Percentiles rank a stretch among this genome's conserved stretches.
These are phyloP conservation scores for Suhomyces taliae DNA, from an alignment of 1,139 yeast genomes.

Conservation along the genomic window DNA sequence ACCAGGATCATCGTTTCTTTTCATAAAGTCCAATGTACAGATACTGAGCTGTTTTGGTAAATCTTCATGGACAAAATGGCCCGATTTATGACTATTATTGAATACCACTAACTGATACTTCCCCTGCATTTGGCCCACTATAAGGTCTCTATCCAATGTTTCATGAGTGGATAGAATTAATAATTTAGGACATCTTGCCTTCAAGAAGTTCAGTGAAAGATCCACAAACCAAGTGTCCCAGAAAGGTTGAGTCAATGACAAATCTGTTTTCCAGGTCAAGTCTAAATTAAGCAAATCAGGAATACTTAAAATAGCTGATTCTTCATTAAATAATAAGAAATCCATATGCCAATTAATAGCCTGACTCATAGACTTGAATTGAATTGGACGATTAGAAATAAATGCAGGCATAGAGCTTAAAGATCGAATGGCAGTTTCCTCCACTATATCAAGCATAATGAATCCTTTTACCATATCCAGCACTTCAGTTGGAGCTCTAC, in stretches of 20 bases:
- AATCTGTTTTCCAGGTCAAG: conserved; percentile 62
- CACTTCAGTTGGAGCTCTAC: neutral
- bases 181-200: conserved; percentile 58
- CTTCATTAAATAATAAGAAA: conserved; percentile 52
- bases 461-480: conserved; percentile 53
- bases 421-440: conserved; percentile 81
- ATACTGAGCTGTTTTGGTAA: conserved; percentile 66
- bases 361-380: conserved; percentile 49
- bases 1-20: conserved; percentile 42
- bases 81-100: conserved; percentile 57
- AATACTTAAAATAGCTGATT: conserved; percentile 73
- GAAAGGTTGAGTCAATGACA: conserved; percentile 56
- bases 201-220: conserved; percentile 63
- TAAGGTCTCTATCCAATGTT: conserved; percentile 75
- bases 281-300: conserved; percentile 54
- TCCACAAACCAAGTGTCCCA: conserved; percentile 85
- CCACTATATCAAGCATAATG: conserved; percentile 85
- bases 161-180: conserved; percentile 89
- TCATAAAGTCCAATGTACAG: conserved; percentile 50
- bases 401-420: conserved; percentile 65
- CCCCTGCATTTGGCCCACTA: conserved; percentile 97
- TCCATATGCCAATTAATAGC: conserved; percentile 86
- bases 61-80: conserved; percentile 94
- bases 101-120: conserved; percentile 87
- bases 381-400: conserved; percentile 58